phyloP scores from a whole-genome alignment of 1,139 yeast species.

The Zygosaccharomyces pseudobailii region DNA sequence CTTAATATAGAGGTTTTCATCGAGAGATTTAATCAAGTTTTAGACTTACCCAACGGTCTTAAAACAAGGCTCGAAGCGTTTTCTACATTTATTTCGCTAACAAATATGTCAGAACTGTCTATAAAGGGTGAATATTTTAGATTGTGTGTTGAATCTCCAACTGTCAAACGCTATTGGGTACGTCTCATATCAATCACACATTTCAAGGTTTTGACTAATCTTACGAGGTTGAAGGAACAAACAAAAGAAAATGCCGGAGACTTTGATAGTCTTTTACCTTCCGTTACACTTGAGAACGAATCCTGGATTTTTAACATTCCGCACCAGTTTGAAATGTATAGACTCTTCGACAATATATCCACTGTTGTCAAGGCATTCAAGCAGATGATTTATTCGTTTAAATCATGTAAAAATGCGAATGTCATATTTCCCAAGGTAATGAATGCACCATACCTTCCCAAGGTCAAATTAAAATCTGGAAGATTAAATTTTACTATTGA shows the following conservation, averaged over 20 bases:
- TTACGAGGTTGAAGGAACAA: constrained; percentile 29
- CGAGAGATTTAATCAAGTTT: constrained; percentile 28
- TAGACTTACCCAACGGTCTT: constrained; percentile 45
- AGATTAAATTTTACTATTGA: constrained; percentile 50
- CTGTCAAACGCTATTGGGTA: constrained; percentile 45
- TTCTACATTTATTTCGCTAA: constrained; percentile 21
- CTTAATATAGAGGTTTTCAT: constrained; percentile 25
- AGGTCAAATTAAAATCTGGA: constrained; percentile 43
- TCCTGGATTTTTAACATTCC: constrained; percentile 40
- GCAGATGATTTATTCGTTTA: constrained; percentile 47
- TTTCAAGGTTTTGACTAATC: constrained; percentile 20
- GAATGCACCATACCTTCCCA: constrained; percentile 45
- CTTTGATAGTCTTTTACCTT: constrained; percentile 44
- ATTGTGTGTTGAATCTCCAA: constrained; percentile 52
- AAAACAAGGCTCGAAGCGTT: constrained; percentile 45
- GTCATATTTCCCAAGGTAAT: constrained; percentile 38
- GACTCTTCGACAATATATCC: constrained; percentile 57
- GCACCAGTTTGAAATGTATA: constrained; percentile 51
- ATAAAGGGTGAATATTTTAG: constrained; percentile 40
- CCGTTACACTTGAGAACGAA: constrained; percentile 34
- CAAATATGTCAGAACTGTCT: constrained; percentile 15
- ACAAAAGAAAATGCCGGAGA: constrained; percentile 32
- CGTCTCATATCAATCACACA: constrained; percentile 45
- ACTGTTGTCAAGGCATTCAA: constrained; percentile 51
- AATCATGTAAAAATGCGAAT: constrained; percentile 36